phyloP scores from a whole-genome alignment of 345 rosid species.

The Eucalyptus caleyi region DNA sequence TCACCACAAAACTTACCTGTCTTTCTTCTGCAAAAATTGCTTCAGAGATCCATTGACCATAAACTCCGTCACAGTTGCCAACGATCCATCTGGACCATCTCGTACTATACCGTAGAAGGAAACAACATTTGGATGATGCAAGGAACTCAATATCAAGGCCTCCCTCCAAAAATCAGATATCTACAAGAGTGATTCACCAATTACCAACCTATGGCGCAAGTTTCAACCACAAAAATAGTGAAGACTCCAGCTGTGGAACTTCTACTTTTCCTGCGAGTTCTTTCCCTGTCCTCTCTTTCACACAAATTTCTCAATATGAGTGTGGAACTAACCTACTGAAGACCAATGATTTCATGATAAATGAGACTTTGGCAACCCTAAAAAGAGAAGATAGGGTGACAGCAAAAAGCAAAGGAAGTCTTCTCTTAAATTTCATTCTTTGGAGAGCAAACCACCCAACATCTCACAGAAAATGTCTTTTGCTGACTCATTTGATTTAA shows the following conservation, averaged over 20 bases:
- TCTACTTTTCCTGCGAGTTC: background rate
- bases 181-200: constrained; percentile 13
- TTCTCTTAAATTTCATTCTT: background rate
- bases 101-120: constrained; percentile 98
- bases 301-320: background rate
- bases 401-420: background rate
- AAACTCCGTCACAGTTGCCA: constrained; percentile 95
- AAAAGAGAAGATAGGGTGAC: background rate
- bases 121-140: constrained; percentile 98
- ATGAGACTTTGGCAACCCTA: background rate
- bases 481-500: background rate
- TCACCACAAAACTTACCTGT: constrained; percentile 43
- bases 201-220: background rate
- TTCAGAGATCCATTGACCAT: constrained; percentile 98
- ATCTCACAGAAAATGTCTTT: background rate
- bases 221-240: background rate
- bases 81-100: constrained; percentile 96
- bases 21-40: constrained; percentile 96
- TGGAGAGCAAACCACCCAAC: background rate
- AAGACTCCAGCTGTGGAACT: background rate
- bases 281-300: background rate
- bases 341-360: background rate
- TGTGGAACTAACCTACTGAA: background rate
- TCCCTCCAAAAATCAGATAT: constrained; percentile 99
- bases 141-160: constrained; percentile 83